Base-by-base conservation (phyloP, 768 basidiomycete genomes). In the Pleurotus citrinopileatus region DNA sequence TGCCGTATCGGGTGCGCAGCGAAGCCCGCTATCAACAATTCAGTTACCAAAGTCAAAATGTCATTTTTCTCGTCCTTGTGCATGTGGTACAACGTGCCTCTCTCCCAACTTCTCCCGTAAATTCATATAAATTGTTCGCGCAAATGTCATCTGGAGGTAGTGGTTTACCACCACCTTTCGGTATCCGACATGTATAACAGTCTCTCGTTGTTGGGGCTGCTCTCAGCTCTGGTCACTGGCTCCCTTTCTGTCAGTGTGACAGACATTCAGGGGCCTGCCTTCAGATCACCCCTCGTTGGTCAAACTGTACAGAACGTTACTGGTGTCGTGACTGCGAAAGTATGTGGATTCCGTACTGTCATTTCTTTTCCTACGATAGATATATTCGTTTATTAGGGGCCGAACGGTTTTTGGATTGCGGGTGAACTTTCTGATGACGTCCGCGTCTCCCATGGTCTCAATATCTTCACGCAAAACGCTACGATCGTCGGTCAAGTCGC, bases 281-380 rank as follows among this genome's bases (percentile, higher is more conserved):
- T 73, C 56, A 67, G 66, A 57, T 81, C 80, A 27, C 79, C 81
- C 52, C 60, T 76, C 9, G 62, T 57, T 25, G 77, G 79, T 0
- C 69, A 79, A 53, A 67, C 63, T 4, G 78, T 83, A 5, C 60
- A 67, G 22, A 73, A 75, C 60, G 67, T 84, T 7, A 76, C 73
- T 23, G 82, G 79, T 13, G 56, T 80, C 4, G 79, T 82, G 0
- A 77, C 79, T 6, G 80, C 81, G 4, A 82, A 80, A 69, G 82
- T 80, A 60, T 27, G 62, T 57, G 5, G 17, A 23, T 22, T 51
- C 23, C 19, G 22, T 26, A 19, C 38, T 19, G 36, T 44, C 4
- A 12, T 53, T 28, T 6, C 29, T 22, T n/a, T 22, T n/a, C 44
- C 32, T 38, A n/a, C n/a, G n/a, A n/a, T 17, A 15, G 25, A 25